These are phyloP conservation scores for Trametes coccinea DNA, from an alignment of 768 basidiomycete species.

Conservation along the genomic window DNA sequence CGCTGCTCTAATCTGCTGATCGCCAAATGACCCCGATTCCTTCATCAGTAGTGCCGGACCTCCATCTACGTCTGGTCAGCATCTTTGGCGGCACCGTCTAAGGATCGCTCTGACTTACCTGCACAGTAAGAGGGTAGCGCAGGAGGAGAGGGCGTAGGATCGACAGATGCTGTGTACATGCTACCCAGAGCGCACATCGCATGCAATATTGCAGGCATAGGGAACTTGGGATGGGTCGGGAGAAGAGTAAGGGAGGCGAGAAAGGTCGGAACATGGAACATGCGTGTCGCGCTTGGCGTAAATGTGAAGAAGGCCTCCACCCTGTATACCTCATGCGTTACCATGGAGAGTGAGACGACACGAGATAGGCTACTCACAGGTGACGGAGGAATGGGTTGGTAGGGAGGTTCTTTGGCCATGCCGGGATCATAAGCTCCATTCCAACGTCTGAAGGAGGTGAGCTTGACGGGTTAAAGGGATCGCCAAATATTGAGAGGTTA, in stretches of 20 bases:
- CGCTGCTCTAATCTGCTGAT: conserved; percentile 60
- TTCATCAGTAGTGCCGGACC: conserved; percentile 44
- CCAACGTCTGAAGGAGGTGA: neutral
- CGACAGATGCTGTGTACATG: conserved; percentile 69
- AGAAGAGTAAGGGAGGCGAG: conserved; percentile 62
- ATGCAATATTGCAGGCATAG: conserved; percentile 69
- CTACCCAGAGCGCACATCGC: conserved; percentile 85
- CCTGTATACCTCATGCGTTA: conserved; percentile 34
- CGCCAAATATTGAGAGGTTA: neutral
- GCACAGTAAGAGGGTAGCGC: neutral
- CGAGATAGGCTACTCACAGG: conserved; percentile 45
- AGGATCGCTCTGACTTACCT: conserved; percentile 11
- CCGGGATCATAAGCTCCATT: conserved; percentile 29
- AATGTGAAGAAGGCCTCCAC: conserved; percentile 80
- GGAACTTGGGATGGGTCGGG: conserved; percentile 72
- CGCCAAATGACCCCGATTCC: conserved; percentile 61
- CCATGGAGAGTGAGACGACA: neutral
- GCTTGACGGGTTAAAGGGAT: neutral
- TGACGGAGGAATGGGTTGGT: conserved; percentile 62
- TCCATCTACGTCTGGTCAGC: conserved; percentile 25
- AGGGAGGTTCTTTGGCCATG: conserved; percentile 66
- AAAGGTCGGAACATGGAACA: conserved; percentile 70
- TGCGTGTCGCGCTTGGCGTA: conserved; percentile 69
- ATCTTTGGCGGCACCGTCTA: neutral
- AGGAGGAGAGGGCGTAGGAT: conserved; percentile 48